These are phyloP conservation scores for Populus hybrid DNA, from an alignment of 441 rosid species.

Conservation along the genomic window DNA sequence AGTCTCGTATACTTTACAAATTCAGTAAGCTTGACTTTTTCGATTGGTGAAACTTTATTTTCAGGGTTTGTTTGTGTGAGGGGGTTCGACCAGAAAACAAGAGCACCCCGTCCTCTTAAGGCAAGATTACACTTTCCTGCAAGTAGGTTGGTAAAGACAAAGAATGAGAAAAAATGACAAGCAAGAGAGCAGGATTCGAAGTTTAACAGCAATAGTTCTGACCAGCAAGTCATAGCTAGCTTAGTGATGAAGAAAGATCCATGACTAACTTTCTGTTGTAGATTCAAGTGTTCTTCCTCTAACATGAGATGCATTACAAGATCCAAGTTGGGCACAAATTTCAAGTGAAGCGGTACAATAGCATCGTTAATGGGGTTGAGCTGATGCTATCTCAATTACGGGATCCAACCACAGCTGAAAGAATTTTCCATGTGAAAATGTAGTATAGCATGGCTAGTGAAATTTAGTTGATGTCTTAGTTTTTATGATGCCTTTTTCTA, in stretches of 20 bases:
- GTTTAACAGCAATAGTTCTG: slow-evolving; percentile 25
- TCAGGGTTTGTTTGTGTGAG: slow-evolving; percentile 97
- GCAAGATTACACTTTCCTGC: slow-evolving; percentile 81
- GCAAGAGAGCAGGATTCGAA: slow-evolving; percentile 10
- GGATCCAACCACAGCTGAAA: slow-evolving; percentile 19
- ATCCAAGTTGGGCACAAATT: neutral
- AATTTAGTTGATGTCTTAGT: slow-evolving; percentile 26
- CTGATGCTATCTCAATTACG: slow-evolving; percentile 3
- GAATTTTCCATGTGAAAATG: slow-evolving; percentile 19
- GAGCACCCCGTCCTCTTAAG: slow-evolving; percentile 84
- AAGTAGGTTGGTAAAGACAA: slow-evolving; percentile 52
- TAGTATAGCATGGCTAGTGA: slow-evolving; percentile 15
- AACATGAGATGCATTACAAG: slow-evolving; percentile 27
- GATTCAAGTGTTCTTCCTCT: slow-evolving; percentile 39
- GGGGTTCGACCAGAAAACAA: slow-evolving; percentile 68
- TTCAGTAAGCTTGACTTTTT: slow-evolving; percentile 11
- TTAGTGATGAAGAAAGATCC: slow-evolving; percentile 22
- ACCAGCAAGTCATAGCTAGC: slow-evolving; percentile 29
- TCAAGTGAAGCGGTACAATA: neutral
- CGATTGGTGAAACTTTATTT: slow-evolving; percentile 14
- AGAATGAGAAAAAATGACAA: slow-evolving; percentile 22
- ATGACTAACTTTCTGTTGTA: slow-evolving; percentile 42
- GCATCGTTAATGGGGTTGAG: neutral
- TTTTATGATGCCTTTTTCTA: slow-evolving; percentile 26
- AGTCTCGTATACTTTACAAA: neutral